Conservation (phyloP, 169 alveolate species). For the Fabrea salina region DNA sequence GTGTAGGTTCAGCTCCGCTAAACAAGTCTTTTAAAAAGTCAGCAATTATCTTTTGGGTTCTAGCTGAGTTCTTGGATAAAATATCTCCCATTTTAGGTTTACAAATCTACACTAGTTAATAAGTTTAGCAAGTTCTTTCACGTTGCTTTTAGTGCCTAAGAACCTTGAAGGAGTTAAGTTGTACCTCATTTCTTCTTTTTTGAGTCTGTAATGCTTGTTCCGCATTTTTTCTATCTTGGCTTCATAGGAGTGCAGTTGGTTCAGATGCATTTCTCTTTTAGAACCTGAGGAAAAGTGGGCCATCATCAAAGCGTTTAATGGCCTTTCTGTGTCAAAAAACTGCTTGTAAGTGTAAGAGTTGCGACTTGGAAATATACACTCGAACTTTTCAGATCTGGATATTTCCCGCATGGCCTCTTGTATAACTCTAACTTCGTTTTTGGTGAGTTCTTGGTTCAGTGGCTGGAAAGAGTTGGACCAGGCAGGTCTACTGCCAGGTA, state of each 20-base stretch:
- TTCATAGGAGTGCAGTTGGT: background rate
- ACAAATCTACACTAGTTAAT: too few relatives aligned
- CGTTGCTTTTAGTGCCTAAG: too few relatives aligned
- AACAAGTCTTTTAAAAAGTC: too few relatives aligned
- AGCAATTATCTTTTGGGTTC: too few relatives aligned
- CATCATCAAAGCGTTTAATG: slow-evolving; percentile 1
- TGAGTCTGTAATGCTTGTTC: too few relatives aligned
- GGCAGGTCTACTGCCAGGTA: background rate
- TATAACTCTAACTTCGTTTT: slow-evolving; percentile 27
- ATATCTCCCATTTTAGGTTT: too few relatives aligned
- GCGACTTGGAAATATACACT: slow-evolving; percentile 33
- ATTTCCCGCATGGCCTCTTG: slow-evolving; percentile 39
- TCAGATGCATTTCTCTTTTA: slow-evolving; percentile 3
- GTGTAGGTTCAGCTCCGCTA: too few relatives aligned
- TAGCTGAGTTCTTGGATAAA: too few relatives aligned
- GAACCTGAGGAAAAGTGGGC: background rate
- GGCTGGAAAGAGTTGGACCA: background rate
- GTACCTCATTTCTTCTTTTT: too few relatives aligned
- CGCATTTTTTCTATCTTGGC: background rate
- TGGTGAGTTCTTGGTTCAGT: background rate
- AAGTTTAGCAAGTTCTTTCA: too few relatives aligned
- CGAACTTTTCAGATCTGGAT: slow-evolving; percentile 34
- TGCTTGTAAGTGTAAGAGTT: slow-evolving; percentile 1
- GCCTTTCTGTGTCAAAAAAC: slow-evolving; percentile 30
- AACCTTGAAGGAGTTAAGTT: too few relatives aligned